These are phyloP conservation scores for Setaria viridis DNA, from an alignment of 202 grass and related monocot species.

Conservation along the genomic window DNA sequence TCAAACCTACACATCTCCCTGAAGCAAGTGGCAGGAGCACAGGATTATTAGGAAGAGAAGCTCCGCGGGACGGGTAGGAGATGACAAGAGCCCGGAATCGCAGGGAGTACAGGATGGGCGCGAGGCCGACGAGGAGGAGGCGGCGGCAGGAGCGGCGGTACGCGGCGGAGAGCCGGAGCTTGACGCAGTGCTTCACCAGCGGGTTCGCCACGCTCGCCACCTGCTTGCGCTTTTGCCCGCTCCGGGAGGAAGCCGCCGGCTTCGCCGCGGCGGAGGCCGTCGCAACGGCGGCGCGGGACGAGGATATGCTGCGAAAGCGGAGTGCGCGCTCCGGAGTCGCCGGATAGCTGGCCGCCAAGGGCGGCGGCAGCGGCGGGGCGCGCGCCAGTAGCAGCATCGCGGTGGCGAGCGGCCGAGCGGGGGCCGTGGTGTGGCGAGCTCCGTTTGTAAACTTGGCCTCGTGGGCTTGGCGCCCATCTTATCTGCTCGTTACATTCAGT, in stretches of 20 bases:
- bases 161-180: conserved; percentile 77
- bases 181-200: conserved; percentile 93
- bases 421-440: background rate
- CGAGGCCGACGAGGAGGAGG: conserved; percentile 76
- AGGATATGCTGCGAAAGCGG: background rate
- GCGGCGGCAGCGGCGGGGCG: conserved; percentile 23
- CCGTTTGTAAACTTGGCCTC: background rate
- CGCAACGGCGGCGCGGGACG: background rate
- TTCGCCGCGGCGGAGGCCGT: background rate
- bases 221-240: conserved; percentile 57
- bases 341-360: background rate
- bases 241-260: conserved; percentile 4
- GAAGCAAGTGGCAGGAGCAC: background rate
- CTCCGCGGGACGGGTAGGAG: background rate
- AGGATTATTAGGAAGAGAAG: conserved; percentile 25
- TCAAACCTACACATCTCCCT: conserved; percentile 76
- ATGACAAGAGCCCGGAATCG: background rate
- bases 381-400: conserved; percentile 56
- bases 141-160: conserved; percentile 68
- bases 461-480: conserved; percentile 7
- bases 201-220: conserved; percentile 88
- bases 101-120: conserved; percentile 65
- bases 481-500: background rate
- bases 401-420: background rate
- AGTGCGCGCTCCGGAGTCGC: background rate